These are phyloP conservation scores for Mycosphaerella arachidis DNA, from an alignment of 2,329 filamentous ascomycete species.

Conservation along the genomic window DNA sequence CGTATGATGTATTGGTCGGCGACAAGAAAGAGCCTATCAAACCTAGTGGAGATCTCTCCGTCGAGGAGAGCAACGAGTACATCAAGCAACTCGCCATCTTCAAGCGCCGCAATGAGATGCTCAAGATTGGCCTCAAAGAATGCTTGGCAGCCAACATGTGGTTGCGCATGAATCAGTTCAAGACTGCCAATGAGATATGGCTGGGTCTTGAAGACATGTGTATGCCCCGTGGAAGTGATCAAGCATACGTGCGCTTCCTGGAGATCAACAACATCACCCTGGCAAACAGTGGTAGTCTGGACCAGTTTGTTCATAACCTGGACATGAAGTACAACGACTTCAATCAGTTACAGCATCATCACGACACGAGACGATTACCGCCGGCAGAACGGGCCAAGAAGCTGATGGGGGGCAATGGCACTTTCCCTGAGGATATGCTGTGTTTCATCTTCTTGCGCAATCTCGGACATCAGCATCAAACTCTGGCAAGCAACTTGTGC, in stretches of 20 bases:
- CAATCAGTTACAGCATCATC: constrained; percentile 22
- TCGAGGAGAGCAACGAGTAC: constrained; percentile 33
- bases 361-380: constrained; percentile 12
- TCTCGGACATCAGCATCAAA: constrained; percentile 22
- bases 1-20: constrained; percentile 27
- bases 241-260: constrained; percentile 25
- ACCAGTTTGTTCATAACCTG: constrained; percentile 27
- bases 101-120: constrained; percentile 28
- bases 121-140: constrained; percentile 24
- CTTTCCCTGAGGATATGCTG: constrained; percentile 27
- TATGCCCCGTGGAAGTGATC: constrained; percentile 25
- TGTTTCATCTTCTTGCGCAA: constrained; percentile 30
- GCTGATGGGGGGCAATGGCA: constrained; percentile 11
- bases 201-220: constrained; percentile 28
- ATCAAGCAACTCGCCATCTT: constrained; percentile 33
- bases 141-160: constrained; percentile 25
- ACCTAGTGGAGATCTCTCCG: constrained; percentile 19
- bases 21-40: constrained; percentile 27
- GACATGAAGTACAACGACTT: constrained; percentile 25
- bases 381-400: constrained; percentile 12
- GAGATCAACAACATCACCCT: constrained; percentile 26
- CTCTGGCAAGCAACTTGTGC: constrained; percentile 24
- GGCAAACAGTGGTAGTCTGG: constrained; percentile 20
- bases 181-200: constrained; percentile 27
- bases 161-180: constrained; percentile 21